These are phyloP conservation scores for Tolypocladium ophioglossoides DNA, from an alignment of 2,329 filamentous ascomycete genomes.

Conservation along the genomic window DNA sequence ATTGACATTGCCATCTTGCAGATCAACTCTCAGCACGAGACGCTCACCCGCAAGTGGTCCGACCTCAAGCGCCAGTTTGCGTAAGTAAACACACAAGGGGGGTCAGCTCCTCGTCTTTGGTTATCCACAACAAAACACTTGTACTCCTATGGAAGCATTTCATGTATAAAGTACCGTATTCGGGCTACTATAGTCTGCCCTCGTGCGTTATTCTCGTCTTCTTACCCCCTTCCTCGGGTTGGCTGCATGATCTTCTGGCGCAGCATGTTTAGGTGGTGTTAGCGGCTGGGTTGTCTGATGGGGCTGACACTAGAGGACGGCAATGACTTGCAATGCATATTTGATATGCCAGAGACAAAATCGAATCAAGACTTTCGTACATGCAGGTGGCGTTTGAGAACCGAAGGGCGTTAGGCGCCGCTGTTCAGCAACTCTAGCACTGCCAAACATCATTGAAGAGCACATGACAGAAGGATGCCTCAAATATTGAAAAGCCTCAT, in stretches of 20 bases:
- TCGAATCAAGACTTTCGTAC: conserved; percentile 5
- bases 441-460: too few species aligned
- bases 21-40: conserved; percentile 63
- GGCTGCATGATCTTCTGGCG: background rate
- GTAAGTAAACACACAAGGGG: conserved; percentile 17
- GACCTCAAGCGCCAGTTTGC: conserved; percentile 55
- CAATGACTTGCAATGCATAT: background rate
- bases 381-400: background rate
- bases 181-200: background rate
- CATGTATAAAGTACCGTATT: conserved; percentile 12
- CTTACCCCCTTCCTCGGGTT: background rate
- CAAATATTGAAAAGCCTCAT: background rate
- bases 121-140: background rate
- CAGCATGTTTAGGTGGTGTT: conserved; percentile 4
- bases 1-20: conserved; percentile 21
- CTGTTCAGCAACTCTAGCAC: too few species aligned
- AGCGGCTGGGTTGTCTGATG: background rate
- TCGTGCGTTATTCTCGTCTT: background rate
- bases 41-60: conserved; percentile 65
- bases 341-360: conserved; percentile 5
- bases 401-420: background rate
- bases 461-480: background rate
- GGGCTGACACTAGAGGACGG: background rate
- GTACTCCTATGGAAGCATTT: conserved; percentile 4
- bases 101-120: background rate